phyloP scores from a whole-genome alignment of 2,329 filamentous ascomycete species.

The Colletotrichum noveboracense region DNA sequence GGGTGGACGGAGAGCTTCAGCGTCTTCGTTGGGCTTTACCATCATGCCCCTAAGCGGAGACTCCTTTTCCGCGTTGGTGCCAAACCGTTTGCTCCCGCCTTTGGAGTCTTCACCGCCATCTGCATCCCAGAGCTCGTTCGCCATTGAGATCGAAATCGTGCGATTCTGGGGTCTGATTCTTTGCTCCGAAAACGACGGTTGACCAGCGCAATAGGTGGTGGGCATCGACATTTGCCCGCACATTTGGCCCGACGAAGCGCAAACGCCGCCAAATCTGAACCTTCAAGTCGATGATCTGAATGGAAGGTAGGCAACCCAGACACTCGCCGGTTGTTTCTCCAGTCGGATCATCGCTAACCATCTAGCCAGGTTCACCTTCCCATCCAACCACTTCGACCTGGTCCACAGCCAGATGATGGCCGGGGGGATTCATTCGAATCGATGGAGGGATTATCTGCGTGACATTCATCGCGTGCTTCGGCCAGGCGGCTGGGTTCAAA shows the following conservation, averaged over 20 bases:
- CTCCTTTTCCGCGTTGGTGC: not conserved
- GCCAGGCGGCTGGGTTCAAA: conserved; percentile 83
- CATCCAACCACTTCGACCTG: conserved; percentile 76
- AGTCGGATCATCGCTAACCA: not conserved
- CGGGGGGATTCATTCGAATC: conserved; percentile 71
- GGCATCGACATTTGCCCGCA: conserved; percentile 76
- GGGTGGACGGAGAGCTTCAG: not conserved
- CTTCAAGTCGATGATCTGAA: conserved; percentile 78
- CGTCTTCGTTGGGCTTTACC: not conserved
- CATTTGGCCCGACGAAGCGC: conserved; percentile 66
- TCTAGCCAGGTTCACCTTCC: conserved; percentile 66
- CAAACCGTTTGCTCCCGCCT: not conserved
- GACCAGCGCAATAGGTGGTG: conserved; percentile 58
- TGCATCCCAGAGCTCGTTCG: not conserved
- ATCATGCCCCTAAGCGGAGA: not conserved
- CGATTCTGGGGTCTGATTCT: not conserved
- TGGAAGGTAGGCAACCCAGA: conserved; percentile 46
- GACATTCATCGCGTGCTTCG: conserved; percentile 77
- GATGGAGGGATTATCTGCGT: conserved; percentile 78
- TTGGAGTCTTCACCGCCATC: not conserved
- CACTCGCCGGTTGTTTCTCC: not conserved
- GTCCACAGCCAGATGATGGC: conserved; percentile 79
- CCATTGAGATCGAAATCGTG: not conserved
- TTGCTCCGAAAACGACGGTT: conserved; percentile 3
- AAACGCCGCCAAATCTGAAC: conserved; percentile 67